Conservation (phyloP, 2,329 filamentous ascomycete species). For the Thermothelomyces thermophilus region DNA sequence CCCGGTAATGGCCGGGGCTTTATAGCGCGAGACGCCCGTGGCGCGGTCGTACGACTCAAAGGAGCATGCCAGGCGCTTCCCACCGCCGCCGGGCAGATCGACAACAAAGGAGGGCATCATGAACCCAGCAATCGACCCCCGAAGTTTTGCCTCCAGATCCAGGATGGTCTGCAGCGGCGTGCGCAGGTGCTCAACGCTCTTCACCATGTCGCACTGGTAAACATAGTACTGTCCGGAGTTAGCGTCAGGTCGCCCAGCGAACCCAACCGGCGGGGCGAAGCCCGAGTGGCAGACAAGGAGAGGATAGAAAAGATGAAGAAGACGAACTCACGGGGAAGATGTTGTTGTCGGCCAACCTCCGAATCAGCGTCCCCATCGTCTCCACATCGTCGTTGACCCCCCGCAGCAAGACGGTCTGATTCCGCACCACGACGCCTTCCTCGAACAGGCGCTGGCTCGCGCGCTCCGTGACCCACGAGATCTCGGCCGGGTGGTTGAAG, state of each 20-base stretch:
- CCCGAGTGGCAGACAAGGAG: background rate
- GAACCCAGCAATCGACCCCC: constrained; percentile 56
- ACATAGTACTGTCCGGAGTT: constrained; percentile 49
- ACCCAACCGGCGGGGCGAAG: too few species aligned
- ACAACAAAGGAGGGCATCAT: constrained; percentile 57
- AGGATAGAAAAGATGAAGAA: background rate
- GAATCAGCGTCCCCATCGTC: constrained; percentile 49
- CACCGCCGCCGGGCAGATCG: constrained; percentile 56
- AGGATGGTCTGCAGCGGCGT: constrained; percentile 55
- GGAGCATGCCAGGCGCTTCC: constrained; percentile 52
- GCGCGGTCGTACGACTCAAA: constrained; percentile 46
- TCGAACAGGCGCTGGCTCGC: constrained; percentile 46
- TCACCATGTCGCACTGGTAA: constrained; percentile 59
- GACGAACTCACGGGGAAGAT: constrained; percentile 44
- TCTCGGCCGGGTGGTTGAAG: constrained; percentile 57
- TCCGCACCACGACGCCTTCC: constrained; percentile 49
- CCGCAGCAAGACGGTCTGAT: constrained; percentile 53
- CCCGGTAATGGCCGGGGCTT: constrained; percentile 47
- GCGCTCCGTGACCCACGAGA: constrained; percentile 51
- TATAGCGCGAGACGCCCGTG: constrained; percentile 49
- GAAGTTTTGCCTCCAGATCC: constrained; percentile 49
- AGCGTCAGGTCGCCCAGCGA: too few species aligned
- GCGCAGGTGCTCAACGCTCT: constrained; percentile 54
- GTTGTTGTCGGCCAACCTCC: constrained; percentile 47
- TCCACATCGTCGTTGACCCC: constrained; percentile 51